Evolutionary conservation across 805 yeast species (phyloP).

Genomic region (Lachancea quebecensis): DNA sequence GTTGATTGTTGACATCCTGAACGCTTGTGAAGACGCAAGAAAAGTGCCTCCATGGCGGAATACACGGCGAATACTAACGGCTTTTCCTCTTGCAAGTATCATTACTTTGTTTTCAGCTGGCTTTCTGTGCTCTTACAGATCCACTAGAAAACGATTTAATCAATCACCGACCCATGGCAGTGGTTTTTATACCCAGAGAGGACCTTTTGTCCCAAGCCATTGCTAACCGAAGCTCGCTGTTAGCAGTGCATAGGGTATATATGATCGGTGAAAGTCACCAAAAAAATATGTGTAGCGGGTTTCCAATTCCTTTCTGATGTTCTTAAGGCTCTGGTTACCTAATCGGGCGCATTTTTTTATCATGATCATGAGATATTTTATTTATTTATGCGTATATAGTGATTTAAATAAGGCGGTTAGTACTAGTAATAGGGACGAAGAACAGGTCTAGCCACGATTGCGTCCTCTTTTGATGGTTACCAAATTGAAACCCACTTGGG

Average conservation of each 20-base stretch:
- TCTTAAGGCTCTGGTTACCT: background rate
- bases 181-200: background rate
- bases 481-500: too few relatives aligned
- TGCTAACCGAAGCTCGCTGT: background rate
- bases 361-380: too few relatives aligned
- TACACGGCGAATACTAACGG: too few relatives aligned
- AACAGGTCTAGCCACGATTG: background rate
- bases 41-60: background rate
- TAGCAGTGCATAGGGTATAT: background rate
- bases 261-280: background rate
- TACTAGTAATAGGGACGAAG: background rate
- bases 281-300: background rate
- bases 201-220: background rate
- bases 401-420: background rate
- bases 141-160: too few relatives aligned
- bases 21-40: background rate
- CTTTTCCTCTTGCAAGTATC: too few relatives aligned
- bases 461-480: too few relatives aligned
- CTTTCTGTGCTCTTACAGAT: too few relatives aligned
- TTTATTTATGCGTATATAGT: too few relatives aligned
- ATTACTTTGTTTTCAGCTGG: too few relatives aligned
- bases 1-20: background rate
- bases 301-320: background rate
- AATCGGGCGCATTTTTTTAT: background rate
- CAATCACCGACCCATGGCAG: background rate